These are phyloP conservation scores for Termitomyces sp. DNA, from an alignment of 768 basidiomycete species.

Conservation along the genomic window DNA sequence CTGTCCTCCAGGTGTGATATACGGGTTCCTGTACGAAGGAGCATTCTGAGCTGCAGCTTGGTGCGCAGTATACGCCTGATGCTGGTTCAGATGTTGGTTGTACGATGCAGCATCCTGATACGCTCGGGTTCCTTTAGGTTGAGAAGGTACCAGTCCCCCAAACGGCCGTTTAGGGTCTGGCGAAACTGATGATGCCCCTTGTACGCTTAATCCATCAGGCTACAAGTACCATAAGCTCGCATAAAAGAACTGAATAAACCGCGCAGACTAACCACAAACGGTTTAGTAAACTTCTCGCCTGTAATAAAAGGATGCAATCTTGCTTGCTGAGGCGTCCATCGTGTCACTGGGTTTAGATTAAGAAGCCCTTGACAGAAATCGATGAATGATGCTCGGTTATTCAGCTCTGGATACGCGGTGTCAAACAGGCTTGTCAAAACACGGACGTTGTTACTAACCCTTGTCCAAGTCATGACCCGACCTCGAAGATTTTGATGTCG, in stretches of 20 bases:
- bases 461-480: conserved; percentile 85
- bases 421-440: conserved; percentile 1
- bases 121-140: conserved; percentile 77
- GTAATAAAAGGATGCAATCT: conserved; percentile 96
- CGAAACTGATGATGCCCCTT: conserved; percentile 21
- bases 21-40: conserved; percentile 74
- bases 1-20: conserved; percentile 47
- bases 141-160: conserved; percentile 88
- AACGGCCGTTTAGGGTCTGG: conserved; percentile 83
- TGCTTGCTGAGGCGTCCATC: conserved; percentile 98
- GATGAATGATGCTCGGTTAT: conserved; percentile 91
- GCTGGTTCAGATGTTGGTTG: conserved; percentile 91
- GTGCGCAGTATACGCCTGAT: conserved; percentile 89
- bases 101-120: conserved; percentile 92
- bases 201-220: conserved; percentile 45
- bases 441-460: conserved; percentile 40
- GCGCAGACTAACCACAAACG: conserved; percentile 59
- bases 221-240: conserved; percentile 15
- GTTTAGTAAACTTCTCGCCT: conserved; percentile 90
- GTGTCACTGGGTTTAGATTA: conserved; percentile 88
- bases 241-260: conserved; percentile 4
- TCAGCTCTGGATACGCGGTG: conserved; percentile 58
- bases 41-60: conserved; percentile 71
- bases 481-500: conserved; percentile 71
- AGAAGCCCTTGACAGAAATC: conserved; percentile 96